These are phyloP conservation scores for Plectosphaerella cucumerina DNA, from an alignment of 2,329 filamentous ascomycete species.

Conservation along the genomic window DNA sequence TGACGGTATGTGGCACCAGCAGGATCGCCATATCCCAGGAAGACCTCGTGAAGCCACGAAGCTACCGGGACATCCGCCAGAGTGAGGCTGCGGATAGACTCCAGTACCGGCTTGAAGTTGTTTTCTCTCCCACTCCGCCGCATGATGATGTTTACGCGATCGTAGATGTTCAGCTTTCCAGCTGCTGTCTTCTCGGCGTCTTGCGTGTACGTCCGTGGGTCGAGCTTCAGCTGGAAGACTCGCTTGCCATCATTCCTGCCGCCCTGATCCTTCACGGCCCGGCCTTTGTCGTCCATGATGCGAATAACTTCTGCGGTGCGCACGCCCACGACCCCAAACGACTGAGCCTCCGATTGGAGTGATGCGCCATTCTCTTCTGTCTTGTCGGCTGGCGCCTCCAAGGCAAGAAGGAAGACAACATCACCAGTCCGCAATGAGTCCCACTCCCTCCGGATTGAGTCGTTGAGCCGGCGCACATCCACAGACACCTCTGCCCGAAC, in stretches of 20 bases:
- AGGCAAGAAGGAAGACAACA: constrained; percentile 79
- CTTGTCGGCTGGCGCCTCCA: constrained; percentile 58
- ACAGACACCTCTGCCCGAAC: constrained; percentile 83
- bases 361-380: constrained; percentile 48
- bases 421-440: constrained; percentile 83
- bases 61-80: constrained; percentile 83
- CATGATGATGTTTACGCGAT: constrained; percentile 78
- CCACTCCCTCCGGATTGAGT: constrained; percentile 80
- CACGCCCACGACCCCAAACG: constrained; percentile 64
- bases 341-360: constrained; percentile 47
- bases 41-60: constrained; percentile 92
- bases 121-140: constrained; percentile 85
- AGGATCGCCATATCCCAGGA: constrained; percentile 94
- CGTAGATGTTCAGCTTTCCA: constrained; percentile 76
- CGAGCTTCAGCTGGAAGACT: constrained; percentile 75
- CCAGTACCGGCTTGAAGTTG: constrained; percentile 91
- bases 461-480: constrained; percentile 75
- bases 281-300: constrained; percentile 80
- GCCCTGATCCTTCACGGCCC: constrained; percentile 60
- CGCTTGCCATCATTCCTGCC: constrained; percentile 63
- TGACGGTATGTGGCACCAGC: constrained; percentile 82
- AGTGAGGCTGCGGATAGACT: constrained; percentile 83
- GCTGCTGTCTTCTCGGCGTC: constrained; percentile 64
- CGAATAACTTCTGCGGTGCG: constrained; percentile 83
- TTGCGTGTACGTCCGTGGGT: constrained; percentile 70